Evolutionary conservation across 257 asterid species (phyloP), one percentile per base, ranked within the genome.

Genomic region (Rhazya stricta): DNA sequence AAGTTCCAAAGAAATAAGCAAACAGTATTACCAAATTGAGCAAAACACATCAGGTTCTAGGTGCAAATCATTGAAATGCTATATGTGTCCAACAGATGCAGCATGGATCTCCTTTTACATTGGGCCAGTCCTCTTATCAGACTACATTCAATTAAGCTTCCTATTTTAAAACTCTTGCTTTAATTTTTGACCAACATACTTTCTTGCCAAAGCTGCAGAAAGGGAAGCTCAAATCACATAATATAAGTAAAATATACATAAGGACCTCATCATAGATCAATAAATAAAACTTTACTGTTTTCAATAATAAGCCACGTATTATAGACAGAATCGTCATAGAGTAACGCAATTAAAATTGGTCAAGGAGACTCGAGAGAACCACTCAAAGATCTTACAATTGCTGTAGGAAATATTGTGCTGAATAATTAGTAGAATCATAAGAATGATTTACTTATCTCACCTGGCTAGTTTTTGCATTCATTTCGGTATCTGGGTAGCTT

Each of bases 401-500:
- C 48, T 6, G 9, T 36, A 23, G 27, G 71, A 66, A 37, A 66
- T 66, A 37, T 4, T 4, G 29, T 19, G n/a, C 48, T 7, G 29
- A 37, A 63, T 32, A 27, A 34, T 32, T 34, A 16, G 68, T 16
- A 63, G 45, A 18, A 37, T 18, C 46, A 19, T 15, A 19, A 16
- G 16, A 36, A 36, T 36, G 71, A 53, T 56, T n/a, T 42, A 29
- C 62, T 21, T 27, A 57, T 74, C 67, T 69, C 74, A 84, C 88
- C 86, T 85, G 88, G 74, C 67, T 76, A 62, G 57, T 73, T 78
- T 80, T 79, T 4, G 77, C 53, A 67, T 80, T 82, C 56, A 42
- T 68, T 34, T 85, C 84, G 9, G 80, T 77, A 42, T 45, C 74
- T n/a, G 65, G 75, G 69, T 53, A 67, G 68, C 75, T 85, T 68